These are phyloP conservation scores for Prunus armeniaca DNA, from an alignment of 306 rosid species.

Conservation along the genomic window DNA sequence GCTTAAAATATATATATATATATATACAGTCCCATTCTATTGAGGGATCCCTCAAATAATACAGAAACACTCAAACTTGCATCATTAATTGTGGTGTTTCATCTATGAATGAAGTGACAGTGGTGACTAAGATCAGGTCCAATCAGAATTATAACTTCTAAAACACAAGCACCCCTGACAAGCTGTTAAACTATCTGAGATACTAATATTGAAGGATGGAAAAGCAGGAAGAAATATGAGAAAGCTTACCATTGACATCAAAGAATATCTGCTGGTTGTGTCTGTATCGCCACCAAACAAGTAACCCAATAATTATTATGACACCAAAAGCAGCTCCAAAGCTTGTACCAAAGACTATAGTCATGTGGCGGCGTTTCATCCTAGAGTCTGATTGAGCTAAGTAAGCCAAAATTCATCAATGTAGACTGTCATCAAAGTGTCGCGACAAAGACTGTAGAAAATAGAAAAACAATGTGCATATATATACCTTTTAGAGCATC, in stretches of 20 bases:
- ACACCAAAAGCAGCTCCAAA: conserved; percentile 67
- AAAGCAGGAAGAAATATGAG: neutral
- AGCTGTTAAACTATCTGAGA: neutral
- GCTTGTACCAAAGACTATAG: conserved; percentile 82
- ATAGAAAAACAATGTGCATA: conserved; percentile 2
- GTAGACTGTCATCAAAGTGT: conserved; percentile 17
- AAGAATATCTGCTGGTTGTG: conserved; percentile 95
- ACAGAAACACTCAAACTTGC: conserved; percentile 1
- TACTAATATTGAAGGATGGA: neutral
- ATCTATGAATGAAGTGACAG: neutral
- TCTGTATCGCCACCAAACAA: conserved; percentile 90
- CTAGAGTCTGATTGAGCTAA: conserved; percentile 55
- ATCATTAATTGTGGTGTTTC: neutral
- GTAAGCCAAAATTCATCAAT: conserved; percentile 23
- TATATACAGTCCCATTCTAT: too few relatives aligned
- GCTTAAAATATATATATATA: neutral
- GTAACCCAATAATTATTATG: conserved; percentile 52
- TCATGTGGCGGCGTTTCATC: conserved; percentile 59
- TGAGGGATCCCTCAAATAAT: too few relatives aligned
- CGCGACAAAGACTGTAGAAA: conserved; percentile 7
- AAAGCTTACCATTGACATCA: conserved; percentile 77
- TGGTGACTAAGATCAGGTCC: neutral
- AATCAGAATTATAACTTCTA: neutral
- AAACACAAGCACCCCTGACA: conserved; percentile 10
- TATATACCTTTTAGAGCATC: conserved; percentile 59